Base-by-base conservation (phyloP, 345 rosid genomes). In the Ceriops tagal region DNA sequence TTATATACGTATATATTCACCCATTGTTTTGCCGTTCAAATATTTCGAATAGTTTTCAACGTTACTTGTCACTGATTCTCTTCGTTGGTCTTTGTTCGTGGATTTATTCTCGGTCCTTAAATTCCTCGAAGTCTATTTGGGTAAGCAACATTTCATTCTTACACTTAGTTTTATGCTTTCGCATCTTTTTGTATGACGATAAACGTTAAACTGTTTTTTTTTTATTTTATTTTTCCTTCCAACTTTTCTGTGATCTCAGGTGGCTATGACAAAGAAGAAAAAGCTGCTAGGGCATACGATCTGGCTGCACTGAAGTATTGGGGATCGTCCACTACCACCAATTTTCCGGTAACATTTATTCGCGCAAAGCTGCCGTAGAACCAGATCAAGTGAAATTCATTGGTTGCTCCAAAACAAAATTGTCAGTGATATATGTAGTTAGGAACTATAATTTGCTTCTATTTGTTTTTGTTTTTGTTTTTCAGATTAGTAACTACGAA, bases 201-300 rank as follows among this genome's bases (percentile, higher is more conserved):
- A 34, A 34, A 34, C 35, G 35, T 34, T 24, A 8, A 34, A 34
- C 8, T 7, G 37, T 8, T 34, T 34, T 8, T 7, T 34, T 8
- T 73, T 35, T 30, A 11, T 37, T 1, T 20, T 22, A 4, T 10
- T 18, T 26, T 59, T 3, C 18, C 27, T 39, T 1, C n/a, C 28
- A 16, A 4, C 4, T 51, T 63, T 65, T 39, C 24, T 62, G 18
- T 47, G 77, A 7, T 58, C 49, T 11, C 71, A 93, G 98, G 99
- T 73, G 99, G 99, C 35, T 95, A 95, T 84, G 99, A 95, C 77
- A 95, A 95, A 79, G 99, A 95, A 88, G 99, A 95, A 77, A 95
- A 95, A 74, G 99, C 99, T 56, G 99, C 99, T 65, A 82, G 97
- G 80, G 89, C 99, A 62, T 95, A 95, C 81, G 99, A 95, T 80